Evolutionary conservation across 2,329 filamentous ascomycete genomes (phyloP).

Genomic region (Monosporascus sp.): DNA sequence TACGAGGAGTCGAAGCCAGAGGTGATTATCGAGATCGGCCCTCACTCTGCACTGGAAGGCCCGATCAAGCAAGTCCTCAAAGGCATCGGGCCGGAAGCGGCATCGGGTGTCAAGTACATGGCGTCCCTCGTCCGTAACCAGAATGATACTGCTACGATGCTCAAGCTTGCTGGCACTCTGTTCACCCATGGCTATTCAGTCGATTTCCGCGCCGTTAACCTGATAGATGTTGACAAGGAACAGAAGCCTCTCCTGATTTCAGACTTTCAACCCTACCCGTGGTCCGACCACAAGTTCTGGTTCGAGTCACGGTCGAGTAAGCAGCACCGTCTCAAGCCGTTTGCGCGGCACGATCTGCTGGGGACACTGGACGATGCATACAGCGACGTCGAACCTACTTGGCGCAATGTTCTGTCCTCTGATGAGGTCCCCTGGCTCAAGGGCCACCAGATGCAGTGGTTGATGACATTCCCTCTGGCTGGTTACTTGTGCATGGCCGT

Average conservation of each 20-base stretch:
- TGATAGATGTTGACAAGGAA: too few relatives aligned
- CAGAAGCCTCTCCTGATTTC: background rate
- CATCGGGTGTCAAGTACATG: slow-evolving; percentile 36
- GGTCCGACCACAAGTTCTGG: too few relatives aligned
- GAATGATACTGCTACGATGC: slow-evolving; percentile 39
- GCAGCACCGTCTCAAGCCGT: slow-evolving; percentile 35
- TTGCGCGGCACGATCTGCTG: slow-evolving; percentile 39
- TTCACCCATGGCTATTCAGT: too few relatives aligned
- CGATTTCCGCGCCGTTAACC: too few relatives aligned
- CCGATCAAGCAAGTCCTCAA: slow-evolving; percentile 47
- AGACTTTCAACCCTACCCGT: too few relatives aligned
- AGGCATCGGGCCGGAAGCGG: slow-evolving; percentile 30
- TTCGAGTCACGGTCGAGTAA: slow-evolving; percentile 37
- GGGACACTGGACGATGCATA: slow-evolving; percentile 39
- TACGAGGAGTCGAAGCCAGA: slow-evolving; percentile 30
- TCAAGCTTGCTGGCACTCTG: slow-evolving; percentile 27
- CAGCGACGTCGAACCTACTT: slow-evolving; percentile 40
- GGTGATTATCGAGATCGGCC: slow-evolving; percentile 44
- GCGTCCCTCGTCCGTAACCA: slow-evolving; percentile 47
- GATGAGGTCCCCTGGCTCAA: slow-evolving; percentile 52
- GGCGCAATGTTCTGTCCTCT: slow-evolving; percentile 42
- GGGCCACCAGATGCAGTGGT: slow-evolving; percentile 53
- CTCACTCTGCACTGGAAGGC: slow-evolving; percentile 44
- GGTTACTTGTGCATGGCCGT: slow-evolving; percentile 48
- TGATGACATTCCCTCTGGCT: slow-evolving; percentile 50